Conservation (phyloP, 2,329 filamentous ascomycete species). For the Penicillium sp. region DNA sequence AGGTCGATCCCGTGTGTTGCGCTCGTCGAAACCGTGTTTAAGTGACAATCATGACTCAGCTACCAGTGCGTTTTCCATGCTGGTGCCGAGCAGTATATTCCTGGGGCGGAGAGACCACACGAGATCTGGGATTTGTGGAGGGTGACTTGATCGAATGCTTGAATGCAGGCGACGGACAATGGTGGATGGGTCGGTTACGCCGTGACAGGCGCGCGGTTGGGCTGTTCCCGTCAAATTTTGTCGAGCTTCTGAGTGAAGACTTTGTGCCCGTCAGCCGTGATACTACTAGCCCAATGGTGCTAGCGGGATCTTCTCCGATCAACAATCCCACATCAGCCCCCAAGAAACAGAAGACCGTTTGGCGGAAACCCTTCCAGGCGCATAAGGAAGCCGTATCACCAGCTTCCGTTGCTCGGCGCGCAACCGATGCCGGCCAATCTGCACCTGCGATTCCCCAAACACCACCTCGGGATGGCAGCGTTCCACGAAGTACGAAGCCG, state of each 20-base stretch:
- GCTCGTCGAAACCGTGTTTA: not conserved
- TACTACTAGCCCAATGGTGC: slow-evolving; percentile 51
- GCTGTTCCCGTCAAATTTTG: slow-evolving; percentile 95
- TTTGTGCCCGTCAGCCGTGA: slow-evolving; percentile 66
- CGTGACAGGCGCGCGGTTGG: slow-evolving; percentile 89
- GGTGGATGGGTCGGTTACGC: slow-evolving; percentile 94
- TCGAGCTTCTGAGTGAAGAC: slow-evolving; percentile 78
- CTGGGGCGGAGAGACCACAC: slow-evolving; percentile 92
- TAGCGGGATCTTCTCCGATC: slow-evolving; percentile 48
- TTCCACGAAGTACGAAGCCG: slow-evolving; percentile 31
- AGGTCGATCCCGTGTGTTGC: not conserved
- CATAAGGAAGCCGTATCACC: slow-evolving; percentile 52
- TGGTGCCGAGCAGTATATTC: slow-evolving; percentile 91
- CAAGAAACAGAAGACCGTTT: slow-evolving; percentile 58
- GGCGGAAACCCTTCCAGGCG: slow-evolving; percentile 64
- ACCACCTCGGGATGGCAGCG: slow-evolving; percentile 34
- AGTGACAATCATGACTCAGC: slow-evolving; percentile 43
- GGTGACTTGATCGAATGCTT: slow-evolving; percentile 97
- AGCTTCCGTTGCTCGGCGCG: slow-evolving; percentile 30
- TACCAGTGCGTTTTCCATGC: slow-evolving; percentile 80
- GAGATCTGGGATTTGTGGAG: slow-evolving; percentile 94
- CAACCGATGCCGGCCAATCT: slow-evolving; percentile 33
- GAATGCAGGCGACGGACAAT: slow-evolving; percentile 94
- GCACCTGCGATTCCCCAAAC: slow-evolving; percentile 35
- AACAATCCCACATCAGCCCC: slow-evolving; percentile 49